A percentile compares a stretch with the other conserved stretches of the same genome.
Conservation (phyloP, 805 yeast species). For the Brettanomyces naardenensis region DNA sequence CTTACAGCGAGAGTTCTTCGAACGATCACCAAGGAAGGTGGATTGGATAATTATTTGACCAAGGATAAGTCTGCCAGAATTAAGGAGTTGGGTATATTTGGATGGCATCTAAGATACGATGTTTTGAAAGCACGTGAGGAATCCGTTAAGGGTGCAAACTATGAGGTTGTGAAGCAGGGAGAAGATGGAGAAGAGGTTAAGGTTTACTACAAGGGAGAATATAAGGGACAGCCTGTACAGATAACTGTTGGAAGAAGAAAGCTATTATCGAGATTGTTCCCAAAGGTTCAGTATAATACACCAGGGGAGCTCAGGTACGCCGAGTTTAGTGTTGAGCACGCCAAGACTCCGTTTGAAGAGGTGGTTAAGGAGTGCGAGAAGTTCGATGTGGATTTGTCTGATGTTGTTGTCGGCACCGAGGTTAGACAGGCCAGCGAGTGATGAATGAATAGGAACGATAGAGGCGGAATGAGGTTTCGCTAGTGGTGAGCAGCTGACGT, state of each 20-base stretch:
- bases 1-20: conserved; percentile 76
- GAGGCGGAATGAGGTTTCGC: background rate
- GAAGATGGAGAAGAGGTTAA: conserved; percentile 26
- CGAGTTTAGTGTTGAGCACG: conserved; percentile 38
- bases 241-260: conserved; percentile 60
- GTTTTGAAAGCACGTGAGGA: conserved; percentile 43
- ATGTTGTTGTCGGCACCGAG: too few species aligned
- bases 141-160: conserved; percentile 31
- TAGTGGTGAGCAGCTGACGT: background rate
- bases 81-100: conserved; percentile 86
- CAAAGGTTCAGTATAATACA: conserved; percentile 36
- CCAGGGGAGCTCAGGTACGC: conserved; percentile 36
- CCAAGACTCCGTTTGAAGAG: conserved; percentile 37
- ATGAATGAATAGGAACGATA: background rate
- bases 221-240: conserved; percentile 35
- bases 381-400: conserved; percentile 31
- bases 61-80: conserved; percentile 86
- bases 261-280: conserved; percentile 47
- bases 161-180: conserved; percentile 19
- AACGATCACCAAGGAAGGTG: conserved; percentile 90
- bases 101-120: conserved; percentile 83
- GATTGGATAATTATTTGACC: conserved; percentile 78
- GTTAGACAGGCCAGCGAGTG: too few species aligned
- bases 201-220: conserved; percentile 41
- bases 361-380: conserved; percentile 42